phyloP scores from a whole-genome alignment of 192 early-diverging fungal genomes.

The Gaertneriomyces sp. region DNA sequence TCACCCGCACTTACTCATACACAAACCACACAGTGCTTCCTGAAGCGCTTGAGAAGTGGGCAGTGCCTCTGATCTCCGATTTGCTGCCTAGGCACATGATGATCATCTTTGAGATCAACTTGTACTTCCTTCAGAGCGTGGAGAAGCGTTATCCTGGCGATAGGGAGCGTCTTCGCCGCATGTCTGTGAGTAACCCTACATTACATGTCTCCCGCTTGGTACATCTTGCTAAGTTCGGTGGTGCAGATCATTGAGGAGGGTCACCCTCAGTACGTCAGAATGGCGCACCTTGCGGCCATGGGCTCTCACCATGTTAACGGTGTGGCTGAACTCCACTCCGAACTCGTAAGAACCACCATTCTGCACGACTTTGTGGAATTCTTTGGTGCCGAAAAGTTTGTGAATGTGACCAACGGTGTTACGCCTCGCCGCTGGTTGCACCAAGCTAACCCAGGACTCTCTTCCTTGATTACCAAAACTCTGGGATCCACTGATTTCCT shows the following conservation, averaged over 20 bases:
- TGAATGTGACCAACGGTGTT: constrained; percentile 98
- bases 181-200: constrained; percentile 6
- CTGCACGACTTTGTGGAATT: constrained; percentile 89
- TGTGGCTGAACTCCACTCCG: constrained; percentile 70
- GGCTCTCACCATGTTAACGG: constrained; percentile 96
- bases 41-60: constrained; percentile 97
- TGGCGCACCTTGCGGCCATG: constrained; percentile 95
- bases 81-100: constrained; percentile 95
- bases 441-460: constrained; percentile 89
- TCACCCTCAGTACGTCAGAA: constrained; percentile 88
- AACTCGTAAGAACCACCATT: constrained; percentile 51
- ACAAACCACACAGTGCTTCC: constrained; percentile 99
- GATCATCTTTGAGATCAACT: constrained; percentile 98
- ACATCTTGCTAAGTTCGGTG: constrained; percentile 65
- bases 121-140: constrained; percentile 94
- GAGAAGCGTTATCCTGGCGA: constrained; percentile 83
- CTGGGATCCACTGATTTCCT: constrained; percentile 76
- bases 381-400: constrained; percentile 83
- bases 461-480: constrained; percentile 73
- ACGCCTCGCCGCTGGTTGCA: constrained; percentile 94
- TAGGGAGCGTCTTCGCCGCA: constrained; percentile 49
- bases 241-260: constrained; percentile 79
- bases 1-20: constrained; percentile 87
- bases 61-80: constrained; percentile 88
- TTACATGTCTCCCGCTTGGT: constrained; percentile 52